Conservation (phyloP, 2,329 filamentous ascomycete genomes). For the Cladosporium sp. region DNA sequence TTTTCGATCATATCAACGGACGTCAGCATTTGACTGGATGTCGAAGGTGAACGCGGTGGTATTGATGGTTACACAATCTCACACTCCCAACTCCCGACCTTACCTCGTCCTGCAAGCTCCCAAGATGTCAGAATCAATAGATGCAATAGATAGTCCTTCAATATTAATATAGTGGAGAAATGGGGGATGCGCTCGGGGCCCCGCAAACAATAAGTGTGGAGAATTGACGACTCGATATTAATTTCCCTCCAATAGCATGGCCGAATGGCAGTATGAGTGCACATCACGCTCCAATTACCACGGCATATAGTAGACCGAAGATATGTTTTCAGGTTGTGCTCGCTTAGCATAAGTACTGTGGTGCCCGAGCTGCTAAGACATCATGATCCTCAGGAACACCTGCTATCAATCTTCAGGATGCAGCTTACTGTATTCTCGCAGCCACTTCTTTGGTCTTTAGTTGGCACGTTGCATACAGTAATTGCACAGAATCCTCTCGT, state of each 20-base stretch:
- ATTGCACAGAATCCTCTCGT: constrained; percentile 40
- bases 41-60: not conserved
- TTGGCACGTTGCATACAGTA: not conserved
- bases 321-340: not conserved
- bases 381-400: not conserved
- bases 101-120: not conserved
- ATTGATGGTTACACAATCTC: not conserved
- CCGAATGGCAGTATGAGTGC: not conserved
- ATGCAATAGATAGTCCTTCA: not conserved
- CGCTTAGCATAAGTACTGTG: not conserved
- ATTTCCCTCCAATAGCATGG: constrained; percentile 1
- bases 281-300: not conserved
- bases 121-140: not conserved
- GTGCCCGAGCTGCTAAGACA: not conserved
- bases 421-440: not conserved
- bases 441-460: not conserved
- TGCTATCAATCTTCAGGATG: not conserved
- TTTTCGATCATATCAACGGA: not conserved
- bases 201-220: not conserved
- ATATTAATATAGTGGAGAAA: not conserved
- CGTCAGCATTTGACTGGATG: not conserved
- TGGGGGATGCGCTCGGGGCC: constrained; percentile 2
- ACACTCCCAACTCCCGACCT: not conserved
- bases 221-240: not conserved
- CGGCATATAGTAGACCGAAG: not conserved